Evolutionary conservation across 208 protist species (phyloP), one percentile per base, ranked within the genome.

Genomic region (Crithidia bombi): DNA sequence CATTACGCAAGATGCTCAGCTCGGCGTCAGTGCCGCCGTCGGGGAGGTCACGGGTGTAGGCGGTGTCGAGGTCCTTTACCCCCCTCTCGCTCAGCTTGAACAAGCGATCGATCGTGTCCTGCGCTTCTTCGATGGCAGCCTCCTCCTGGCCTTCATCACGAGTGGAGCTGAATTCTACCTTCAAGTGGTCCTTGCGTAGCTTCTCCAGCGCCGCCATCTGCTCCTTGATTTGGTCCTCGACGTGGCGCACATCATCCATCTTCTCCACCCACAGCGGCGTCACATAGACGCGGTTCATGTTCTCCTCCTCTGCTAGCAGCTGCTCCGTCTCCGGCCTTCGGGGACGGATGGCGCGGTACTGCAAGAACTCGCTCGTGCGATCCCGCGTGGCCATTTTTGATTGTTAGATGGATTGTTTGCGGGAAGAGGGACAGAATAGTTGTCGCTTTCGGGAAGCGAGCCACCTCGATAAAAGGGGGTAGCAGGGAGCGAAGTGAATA

Each of bases 1-100:
- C 90, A 69, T 97, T 97, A 52, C 90, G 87, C 46, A 97, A 75
- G 65, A 97, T 97, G 65, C 82, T 91, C 33, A 97, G 68, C 70
- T 97, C 89, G 17, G 85, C 84, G 58, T 97, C 88, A 0, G 92
- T 95, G 41, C 92, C 92, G 17, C 80, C 83, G 63, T 97, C 92
- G 5, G 85, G 86, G 2, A 97, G 75, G 36, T 95, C 90, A 5
- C 78, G 66, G 23, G 82, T 79, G 77, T 93, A 97, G 35, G 79
- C 81, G 14, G 36, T 36, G 21, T 97, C 88, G 7, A 97, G 56
- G 17, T 95, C 84, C 49, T 87, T 87, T 41, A 97, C 82, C 21
- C 67, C 52, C 56, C 79, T 85, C 62, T 97, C 92, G 57, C 81
- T 85, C 23, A 89, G 80, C 55, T 97, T 97, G 73, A 97, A 97